These are phyloP conservation scores for Apiospora malaysiana DNA, from an alignment of 2,329 filamentous ascomycete genomes.

Conservation along the genomic window DNA sequence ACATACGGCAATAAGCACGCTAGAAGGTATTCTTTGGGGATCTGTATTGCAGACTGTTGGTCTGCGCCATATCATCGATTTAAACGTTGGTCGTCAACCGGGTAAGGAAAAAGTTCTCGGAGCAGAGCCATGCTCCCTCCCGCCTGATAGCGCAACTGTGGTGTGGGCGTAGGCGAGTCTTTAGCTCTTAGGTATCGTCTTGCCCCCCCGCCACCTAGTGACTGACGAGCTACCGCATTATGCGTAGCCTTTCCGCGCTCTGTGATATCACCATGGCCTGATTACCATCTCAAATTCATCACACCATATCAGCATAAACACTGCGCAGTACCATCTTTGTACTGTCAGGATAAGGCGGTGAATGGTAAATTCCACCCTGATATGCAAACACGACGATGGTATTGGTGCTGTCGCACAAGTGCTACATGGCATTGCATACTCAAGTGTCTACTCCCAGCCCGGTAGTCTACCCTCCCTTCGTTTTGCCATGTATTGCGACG, in stretches of 20 bases:
- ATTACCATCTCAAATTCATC: background rate
- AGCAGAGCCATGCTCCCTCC: background rate
- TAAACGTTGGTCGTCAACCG: background rate
- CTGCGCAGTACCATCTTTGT: background rate
- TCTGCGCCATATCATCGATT: background rate
- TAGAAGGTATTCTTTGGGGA: background rate
- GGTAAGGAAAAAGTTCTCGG: background rate
- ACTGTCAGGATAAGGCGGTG: background rate
- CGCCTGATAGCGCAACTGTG: background rate
- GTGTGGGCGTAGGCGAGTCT: background rate
- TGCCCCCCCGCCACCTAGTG: background rate
- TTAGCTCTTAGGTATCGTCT: background rate
- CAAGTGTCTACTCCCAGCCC: background rate
- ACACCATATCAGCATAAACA: conserved; percentile 3
- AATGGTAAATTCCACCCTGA: background rate
- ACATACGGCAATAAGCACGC: background rate
- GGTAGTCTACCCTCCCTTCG: background rate
- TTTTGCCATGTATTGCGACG: background rate
- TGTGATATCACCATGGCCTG: conserved; percentile 11
- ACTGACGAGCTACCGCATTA: background rate
- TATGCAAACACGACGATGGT: background rate
- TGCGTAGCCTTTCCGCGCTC: background rate
- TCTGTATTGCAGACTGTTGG: background rate
- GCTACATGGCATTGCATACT: background rate
- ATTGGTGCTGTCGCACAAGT: background rate